Evolutionary conservation across 108 stramenopile genomes (phyloP), one percentile per base, ranked within the genome.

Genomic region (Nitzschia palea): DNA sequence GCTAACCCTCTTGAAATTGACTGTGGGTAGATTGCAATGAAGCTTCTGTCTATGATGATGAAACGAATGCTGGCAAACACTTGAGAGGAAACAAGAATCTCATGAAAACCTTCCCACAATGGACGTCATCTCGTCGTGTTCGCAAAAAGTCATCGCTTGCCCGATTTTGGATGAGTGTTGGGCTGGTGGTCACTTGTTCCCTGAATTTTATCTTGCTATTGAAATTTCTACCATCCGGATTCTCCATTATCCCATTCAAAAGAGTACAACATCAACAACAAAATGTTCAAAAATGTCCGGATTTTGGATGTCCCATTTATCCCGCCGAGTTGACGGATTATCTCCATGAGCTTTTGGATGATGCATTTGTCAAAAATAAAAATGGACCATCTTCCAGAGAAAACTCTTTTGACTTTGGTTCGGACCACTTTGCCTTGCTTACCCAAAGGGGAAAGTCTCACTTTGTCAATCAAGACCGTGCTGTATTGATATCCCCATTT

Each of bases 401-500:
- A 28, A 15, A 10, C 26, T 15, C n/a, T 36, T 44, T 65, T 22
- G 30, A 15, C 3, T 74, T 67, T 51, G 65, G 42, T 31, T 27
- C 22, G 9, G 34, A 37, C 5, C 29, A 53, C 15, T 52, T 52
- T 22, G 65, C 65, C 3, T 28, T 56, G 25, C 31, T 78, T 25
- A 71, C 76, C 26, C 64, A 53, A 23, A 63, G 57, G 30, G 70
- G 77, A 25, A 27, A 45, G 28, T 54, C 59, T 6, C 77, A 72
- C 59, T 20, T 47, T 25, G 62, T 66, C 10, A 91, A 91, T 68
- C 90, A 88, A 68, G 90, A 91, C 74, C 51, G 81, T 44, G 78
- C 74, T 22, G 60, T 86, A 6, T 43, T 86, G 14, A 57, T 91
- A 27, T 53, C 68, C 20, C 75, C 83, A 3, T 91, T 85, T 67